phyloP scores from a whole-genome alignment of 2,329 filamentous ascomycete genomes.

The Neofusicoccum laricinum region DNA sequence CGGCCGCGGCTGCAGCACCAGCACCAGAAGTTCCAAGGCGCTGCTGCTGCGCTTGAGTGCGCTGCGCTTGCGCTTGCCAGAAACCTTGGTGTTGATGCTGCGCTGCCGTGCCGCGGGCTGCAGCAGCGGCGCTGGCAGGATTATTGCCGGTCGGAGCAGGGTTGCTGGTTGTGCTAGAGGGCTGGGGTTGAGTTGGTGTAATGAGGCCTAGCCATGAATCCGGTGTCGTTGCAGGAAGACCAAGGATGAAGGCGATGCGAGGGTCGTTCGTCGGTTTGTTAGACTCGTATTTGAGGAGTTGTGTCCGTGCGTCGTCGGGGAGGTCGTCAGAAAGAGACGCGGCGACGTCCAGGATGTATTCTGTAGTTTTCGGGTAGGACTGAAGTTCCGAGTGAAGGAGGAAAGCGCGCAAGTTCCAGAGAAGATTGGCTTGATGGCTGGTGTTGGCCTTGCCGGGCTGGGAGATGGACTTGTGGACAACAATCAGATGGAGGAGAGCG shows the following conservation, averaged over 20 bases:
- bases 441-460: constrained; percentile 23
- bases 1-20: not conserved
- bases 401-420: constrained; percentile 36
- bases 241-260: constrained; percentile 41
- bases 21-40: constrained; percentile 19
- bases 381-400: constrained; percentile 38
- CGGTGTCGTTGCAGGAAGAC: constrained; percentile 21
- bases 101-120: constrained; percentile 9
- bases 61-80: constrained; percentile 16
- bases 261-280: constrained; percentile 28
- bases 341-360: constrained; percentile 45
- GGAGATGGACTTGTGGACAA: constrained; percentile 33
- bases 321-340: constrained; percentile 41
- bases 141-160: not conserved
- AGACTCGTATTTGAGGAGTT: constrained; percentile 29
- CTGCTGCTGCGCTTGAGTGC: constrained; percentile 22
- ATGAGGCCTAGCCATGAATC: constrained; percentile 45
- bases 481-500: constrained; percentile 40
- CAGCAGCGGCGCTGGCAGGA: not conserved
- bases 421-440: constrained; percentile 30
- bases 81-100: constrained; percentile 20
- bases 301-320: constrained; percentile 37
- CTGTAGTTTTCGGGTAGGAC: constrained; percentile 31
- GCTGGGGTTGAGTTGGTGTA: constrained; percentile 23
- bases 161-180: constrained; percentile 23